These are phyloP conservation scores for Boletus sp. DNA, from an alignment of 768 basidiomycete genomes.

Conservation along the genomic window DNA sequence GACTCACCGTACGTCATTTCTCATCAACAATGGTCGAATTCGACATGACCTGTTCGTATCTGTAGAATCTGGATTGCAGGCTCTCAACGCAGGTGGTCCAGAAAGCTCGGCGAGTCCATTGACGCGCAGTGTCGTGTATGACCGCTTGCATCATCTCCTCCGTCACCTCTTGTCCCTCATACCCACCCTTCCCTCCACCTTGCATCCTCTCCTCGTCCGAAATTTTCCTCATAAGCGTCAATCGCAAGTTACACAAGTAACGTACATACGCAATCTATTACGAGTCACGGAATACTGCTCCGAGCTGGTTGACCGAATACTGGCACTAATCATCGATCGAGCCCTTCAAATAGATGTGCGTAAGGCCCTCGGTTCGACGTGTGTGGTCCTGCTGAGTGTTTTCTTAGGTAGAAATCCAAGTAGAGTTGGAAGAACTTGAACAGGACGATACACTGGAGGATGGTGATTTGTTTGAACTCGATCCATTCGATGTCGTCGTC, in stretches of 20 bases:
- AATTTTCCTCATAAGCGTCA: constrained; percentile 95
- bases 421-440: constrained; percentile 91
- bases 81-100: constrained; percentile 53
- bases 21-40: not conserved
- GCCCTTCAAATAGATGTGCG: constrained; percentile 94
- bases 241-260: constrained; percentile 70
- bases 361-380: constrained; percentile 7
- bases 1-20: constrained; percentile 71
- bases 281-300: constrained; percentile 84
- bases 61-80: constrained; percentile 70
- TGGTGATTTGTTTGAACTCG: constrained; percentile 67
- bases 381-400: not conserved
- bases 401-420: constrained; percentile 88
- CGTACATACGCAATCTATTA: constrained; percentile 89
- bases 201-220: constrained; percentile 80
- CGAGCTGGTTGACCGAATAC: constrained; percentile 78
- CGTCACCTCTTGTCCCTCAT: constrained; percentile 84
- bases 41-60: constrained; percentile 4
- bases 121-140: constrained; percentile 81
- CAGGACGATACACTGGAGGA: constrained; percentile 54
- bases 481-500: constrained; percentile 82
- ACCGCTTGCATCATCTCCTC: constrained; percentile 84
- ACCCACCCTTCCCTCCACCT: constrained; percentile 84
- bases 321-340: constrained; percentile 88
- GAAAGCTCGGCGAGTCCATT: constrained; percentile 69